Percentiles rank a stretch among this genome's conserved stretches.
Conservation (phyloP, 768 basidiomycete species). For the Kwoniella sp. region DNA sequence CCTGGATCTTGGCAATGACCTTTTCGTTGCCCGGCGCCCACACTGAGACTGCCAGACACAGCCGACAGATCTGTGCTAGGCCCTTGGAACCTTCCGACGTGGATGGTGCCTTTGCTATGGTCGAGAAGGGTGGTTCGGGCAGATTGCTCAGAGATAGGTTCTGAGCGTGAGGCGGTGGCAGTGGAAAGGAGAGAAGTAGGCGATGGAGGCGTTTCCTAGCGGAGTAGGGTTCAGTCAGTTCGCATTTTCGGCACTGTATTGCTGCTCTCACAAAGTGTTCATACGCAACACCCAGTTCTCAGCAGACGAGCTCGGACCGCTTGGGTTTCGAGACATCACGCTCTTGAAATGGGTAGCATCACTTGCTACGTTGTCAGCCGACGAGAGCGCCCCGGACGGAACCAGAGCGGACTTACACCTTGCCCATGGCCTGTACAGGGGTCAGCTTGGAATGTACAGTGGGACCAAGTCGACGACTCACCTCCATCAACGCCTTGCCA, state of each 20-base stretch:
- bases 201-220: slow-evolving; percentile 39
- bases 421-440: slow-evolving; percentile 20
- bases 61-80: slow-evolving; percentile 68
- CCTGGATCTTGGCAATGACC: slow-evolving; percentile 84
- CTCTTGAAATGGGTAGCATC: slow-evolving; percentile 42
- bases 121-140: slow-evolving; percentile 82
- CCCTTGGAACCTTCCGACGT: slow-evolving; percentile 53
- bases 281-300: slow-evolving; percentile 44
- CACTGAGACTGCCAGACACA: slow-evolving; percentile 79
- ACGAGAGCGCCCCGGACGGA: too few species aligned
- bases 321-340: slow-evolving; percentile 2
- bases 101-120: slow-evolving; percentile 72
- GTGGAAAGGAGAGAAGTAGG: slow-evolving; percentile 38
- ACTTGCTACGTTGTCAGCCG: slow-evolving; percentile 12
- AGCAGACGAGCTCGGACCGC: slow-evolving; percentile 3
- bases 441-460: neutral
- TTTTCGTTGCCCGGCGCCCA: slow-evolving; percentile 84
- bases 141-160: slow-evolving; percentile 52
- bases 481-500: slow-evolving; percentile 41
- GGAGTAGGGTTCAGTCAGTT: too few species aligned
- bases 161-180: slow-evolving; percentile 30
- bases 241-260: neutral
- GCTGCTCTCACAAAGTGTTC: slow-evolving; percentile 33
- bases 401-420: slow-evolving; percentile 14
- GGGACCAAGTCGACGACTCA: slow-evolving; percentile 5